phyloP scores from a whole-genome alignment of 2,329 filamentous ascomycete genomes.

The Colletotrichum sublineola region DNA sequence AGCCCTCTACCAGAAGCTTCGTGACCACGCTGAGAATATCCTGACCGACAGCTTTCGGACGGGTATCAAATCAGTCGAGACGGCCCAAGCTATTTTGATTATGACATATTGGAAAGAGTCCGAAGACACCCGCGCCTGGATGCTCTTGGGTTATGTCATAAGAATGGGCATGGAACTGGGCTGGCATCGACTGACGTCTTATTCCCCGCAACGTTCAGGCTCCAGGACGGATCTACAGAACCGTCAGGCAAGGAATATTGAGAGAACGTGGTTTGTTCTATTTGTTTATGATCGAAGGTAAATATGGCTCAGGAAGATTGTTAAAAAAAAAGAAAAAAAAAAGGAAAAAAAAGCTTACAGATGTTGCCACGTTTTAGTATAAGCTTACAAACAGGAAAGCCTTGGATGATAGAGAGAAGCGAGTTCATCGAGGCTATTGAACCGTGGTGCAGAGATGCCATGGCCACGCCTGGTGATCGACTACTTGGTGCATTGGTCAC shows the following conservation, averaged over 20 bases:
- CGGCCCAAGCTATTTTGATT: conserved; percentile 55
- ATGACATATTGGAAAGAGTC: conserved; percentile 59
- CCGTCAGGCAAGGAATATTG: conserved; percentile 13
- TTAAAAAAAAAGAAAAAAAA: too few relatives aligned
- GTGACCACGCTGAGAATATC: conserved; percentile 46
- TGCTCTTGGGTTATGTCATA: conserved; percentile 56
- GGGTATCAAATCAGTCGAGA: conserved; percentile 54
- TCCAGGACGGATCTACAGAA: not conserved
- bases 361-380: conserved; percentile 46
- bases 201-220: conserved; percentile 6
- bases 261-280: conserved; percentile 27
- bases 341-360: rapidly evolving
- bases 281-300: conserved; percentile 34
- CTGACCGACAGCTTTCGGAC: conserved; percentile 49
- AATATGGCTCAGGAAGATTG: not conserved
- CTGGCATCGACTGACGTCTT: conserved; percentile 50
- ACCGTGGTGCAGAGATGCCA: conserved; percentile 50
- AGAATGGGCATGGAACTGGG: conserved; percentile 56
- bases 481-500: conserved; percentile 54
- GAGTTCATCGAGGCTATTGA: conserved; percentile 53
- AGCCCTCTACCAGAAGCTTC: conserved; percentile 46
- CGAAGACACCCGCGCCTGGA: conserved; percentile 56
- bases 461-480: conserved; percentile 51
- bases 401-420: conserved; percentile 57
- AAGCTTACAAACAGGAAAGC: conserved; percentile 57